These are phyloP conservation scores for Verticillium longisporum DNA, from an alignment of 2,329 filamentous ascomycete genomes.

Conservation along the genomic window DNA sequence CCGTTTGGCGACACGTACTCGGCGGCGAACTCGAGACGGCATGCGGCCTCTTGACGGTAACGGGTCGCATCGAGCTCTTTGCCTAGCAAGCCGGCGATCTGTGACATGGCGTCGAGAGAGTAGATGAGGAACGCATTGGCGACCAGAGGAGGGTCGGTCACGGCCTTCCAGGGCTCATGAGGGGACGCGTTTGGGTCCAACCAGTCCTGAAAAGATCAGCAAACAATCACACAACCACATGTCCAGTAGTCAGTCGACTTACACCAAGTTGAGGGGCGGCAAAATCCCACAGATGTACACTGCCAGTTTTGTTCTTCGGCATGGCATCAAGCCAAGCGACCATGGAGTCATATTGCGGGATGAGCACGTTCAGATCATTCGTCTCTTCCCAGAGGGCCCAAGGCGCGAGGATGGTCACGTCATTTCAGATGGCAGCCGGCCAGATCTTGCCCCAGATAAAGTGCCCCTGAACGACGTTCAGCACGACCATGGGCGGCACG, in stretches of 20 bases:
- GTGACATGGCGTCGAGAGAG: background rate
- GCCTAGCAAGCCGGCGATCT: background rate
- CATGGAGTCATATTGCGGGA: conserved; percentile 5
- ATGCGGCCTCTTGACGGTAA: background rate
- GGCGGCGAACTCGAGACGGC: conserved; percentile 12
- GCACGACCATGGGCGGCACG: conserved; percentile 23
- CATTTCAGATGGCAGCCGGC: conserved; percentile 11
- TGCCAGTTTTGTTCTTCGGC: background rate
- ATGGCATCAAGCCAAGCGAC: background rate
- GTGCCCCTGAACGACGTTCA: conserved; percentile 14
- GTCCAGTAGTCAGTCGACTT: background rate
- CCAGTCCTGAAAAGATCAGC: conserved; percentile 15
- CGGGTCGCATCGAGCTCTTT: background rate
- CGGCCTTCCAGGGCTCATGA: conserved; percentile 16
- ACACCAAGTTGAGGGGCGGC: conserved; percentile 3
- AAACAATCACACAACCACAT: background rate
- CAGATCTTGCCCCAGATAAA: conserved; percentile 7
- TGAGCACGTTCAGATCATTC: background rate
- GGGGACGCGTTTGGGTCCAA: conserved; percentile 23
- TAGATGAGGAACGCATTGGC: conserved; percentile 23
- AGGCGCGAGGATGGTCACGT: conserved; percentile 4
- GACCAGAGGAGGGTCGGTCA: conserved; percentile 20
- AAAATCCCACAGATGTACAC: conserved; percentile 4
- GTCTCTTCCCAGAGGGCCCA: conserved; percentile 7
- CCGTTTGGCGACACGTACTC: conserved; percentile 14